phyloP scores from a whole-genome alignment of 2,329 filamentous ascomycete genomes.

The Microsporum canis region DNA sequence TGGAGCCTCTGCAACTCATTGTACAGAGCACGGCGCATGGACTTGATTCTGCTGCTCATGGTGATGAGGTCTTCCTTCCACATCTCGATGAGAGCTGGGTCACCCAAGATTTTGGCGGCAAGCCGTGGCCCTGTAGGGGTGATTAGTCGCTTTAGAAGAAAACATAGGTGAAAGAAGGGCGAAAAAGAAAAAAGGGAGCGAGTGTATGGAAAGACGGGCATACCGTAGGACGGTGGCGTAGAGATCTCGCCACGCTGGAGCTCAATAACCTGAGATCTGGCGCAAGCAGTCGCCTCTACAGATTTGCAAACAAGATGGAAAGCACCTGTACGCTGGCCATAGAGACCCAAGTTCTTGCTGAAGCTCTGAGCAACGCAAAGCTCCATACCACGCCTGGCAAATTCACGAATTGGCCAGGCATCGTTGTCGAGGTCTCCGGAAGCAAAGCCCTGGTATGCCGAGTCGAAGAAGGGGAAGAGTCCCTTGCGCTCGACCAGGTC shows the following conservation, averaged over 20 bases:
- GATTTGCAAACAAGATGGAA: conserved; percentile 52
- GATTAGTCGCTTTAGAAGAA: neutral
- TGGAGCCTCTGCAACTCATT: conserved; percentile 68
- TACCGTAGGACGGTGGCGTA: conserved; percentile 76
- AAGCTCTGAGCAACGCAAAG: conserved; percentile 49
- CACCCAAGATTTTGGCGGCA: conserved; percentile 52
- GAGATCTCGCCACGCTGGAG: conserved; percentile 87
- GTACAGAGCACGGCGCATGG: conserved; percentile 71
- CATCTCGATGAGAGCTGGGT: conserved; percentile 63
- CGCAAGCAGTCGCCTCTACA: conserved; percentile 43
- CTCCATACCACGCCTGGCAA: conserved; percentile 76
- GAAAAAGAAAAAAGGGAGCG: neutral
- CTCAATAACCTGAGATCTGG: conserved; percentile 74
- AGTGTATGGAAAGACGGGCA: neutral
- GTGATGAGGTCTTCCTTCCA: conserved; percentile 82
- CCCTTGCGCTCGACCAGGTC: conserved; percentile 63
- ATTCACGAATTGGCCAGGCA: conserved; percentile 80
- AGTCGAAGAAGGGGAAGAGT: conserved; percentile 97
- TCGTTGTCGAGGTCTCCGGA: conserved; percentile 78
- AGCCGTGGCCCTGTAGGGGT: conserved; percentile 13
- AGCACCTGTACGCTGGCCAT: conserved; percentile 87
- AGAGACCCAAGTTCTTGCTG: conserved; percentile 63
- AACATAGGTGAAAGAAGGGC: neutral
- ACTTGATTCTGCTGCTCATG: conserved; percentile 89
- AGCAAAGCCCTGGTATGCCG: conserved; percentile 93